These are phyloP conservation scores for Tuber borchii DNA, from an alignment of 495 filamentous ascomycete genomes.

Conservation along the genomic window DNA sequence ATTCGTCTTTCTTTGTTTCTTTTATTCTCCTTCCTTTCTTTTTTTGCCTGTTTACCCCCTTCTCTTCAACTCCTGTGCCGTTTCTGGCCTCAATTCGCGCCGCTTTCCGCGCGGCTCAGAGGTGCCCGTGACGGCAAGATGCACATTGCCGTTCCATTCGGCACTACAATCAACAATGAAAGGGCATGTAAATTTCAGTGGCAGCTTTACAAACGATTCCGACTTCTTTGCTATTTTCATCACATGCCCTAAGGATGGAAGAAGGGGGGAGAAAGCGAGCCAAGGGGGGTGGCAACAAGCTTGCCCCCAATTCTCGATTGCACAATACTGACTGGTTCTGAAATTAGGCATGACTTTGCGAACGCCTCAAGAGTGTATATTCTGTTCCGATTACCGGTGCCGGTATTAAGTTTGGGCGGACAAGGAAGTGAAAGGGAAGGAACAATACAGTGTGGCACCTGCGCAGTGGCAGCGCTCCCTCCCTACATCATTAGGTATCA, in stretches of 20 bases:
- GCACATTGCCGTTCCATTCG: constrained; percentile 27
- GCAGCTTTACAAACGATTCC: constrained; percentile 4
- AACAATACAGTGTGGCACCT: not conserved
- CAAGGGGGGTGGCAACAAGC: not conserved
- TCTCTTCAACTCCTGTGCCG: constrained; percentile 20
- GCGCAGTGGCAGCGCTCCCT: not conserved
- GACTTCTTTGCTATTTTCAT: not conserved
- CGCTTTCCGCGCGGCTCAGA: constrained; percentile 31
- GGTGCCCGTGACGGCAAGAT: constrained; percentile 27
- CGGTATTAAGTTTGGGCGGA: not conserved
- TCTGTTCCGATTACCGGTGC: not conserved
- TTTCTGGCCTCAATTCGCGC: constrained; percentile 32
- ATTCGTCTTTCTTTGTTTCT: constrained; percentile 20
- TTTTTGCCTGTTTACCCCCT: constrained; percentile 12
- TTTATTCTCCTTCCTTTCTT: constrained; percentile 23
- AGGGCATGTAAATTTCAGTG: constrained; percentile 1
- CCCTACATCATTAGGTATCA: not conserved
- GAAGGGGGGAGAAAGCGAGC: not conserved
- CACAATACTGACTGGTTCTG: not conserved
- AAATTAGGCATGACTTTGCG: not conserved
- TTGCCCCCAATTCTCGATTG: not conserved
- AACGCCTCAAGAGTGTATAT: not conserved
- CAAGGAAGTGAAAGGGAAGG: not conserved
- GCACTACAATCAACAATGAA: constrained; percentile 3
- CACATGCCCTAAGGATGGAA: not conserved